A percentile compares a stretch with the other conserved stretches of the same genome.
Evolutionary conservation across 208 protist species (phyloP).

Genomic region (Leishmania aethiopica): DNA sequence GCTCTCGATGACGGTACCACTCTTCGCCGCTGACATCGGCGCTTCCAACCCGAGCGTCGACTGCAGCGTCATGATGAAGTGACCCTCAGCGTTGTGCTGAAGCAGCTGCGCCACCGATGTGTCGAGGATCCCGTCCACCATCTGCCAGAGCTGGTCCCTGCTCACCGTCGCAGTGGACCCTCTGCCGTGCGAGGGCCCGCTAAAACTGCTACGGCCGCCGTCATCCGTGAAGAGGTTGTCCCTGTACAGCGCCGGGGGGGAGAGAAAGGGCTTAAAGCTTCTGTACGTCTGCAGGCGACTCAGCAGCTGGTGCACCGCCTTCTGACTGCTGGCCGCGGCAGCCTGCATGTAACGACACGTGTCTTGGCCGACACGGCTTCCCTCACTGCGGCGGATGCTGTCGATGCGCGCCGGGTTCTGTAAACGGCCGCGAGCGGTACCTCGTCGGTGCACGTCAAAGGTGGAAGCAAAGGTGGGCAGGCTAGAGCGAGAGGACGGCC

Average conservation of each 20-base stretch:
- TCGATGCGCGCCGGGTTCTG: constrained; percentile 13
- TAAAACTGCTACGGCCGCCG: not conserved
- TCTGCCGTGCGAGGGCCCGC: not conserved
- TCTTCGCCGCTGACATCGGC: constrained; percentile 8
- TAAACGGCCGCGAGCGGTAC: constrained; percentile 8
- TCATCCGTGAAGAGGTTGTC: constrained; percentile 1
- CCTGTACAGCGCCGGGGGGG: constrained; percentile 23
- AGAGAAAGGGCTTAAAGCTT: constrained; percentile 64
- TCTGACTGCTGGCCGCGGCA: constrained; percentile 35
- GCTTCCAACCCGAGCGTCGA: constrained; percentile 23
- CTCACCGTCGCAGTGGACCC: constrained; percentile 6
- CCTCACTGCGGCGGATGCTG: constrained; percentile 32
- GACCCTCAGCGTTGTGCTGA: constrained; percentile 47
- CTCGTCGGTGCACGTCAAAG: constrained; percentile 4
- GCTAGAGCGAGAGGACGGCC: constrained; percentile 4
- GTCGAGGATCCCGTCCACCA: constrained; percentile 47
- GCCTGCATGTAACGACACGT: constrained; percentile 38
- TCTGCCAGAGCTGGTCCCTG: constrained; percentile 37
- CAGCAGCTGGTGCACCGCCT: constrained; percentile 47
- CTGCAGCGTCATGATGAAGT: constrained; percentile 46
- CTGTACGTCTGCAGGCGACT: constrained; percentile 61
- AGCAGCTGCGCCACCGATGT: constrained; percentile 35
- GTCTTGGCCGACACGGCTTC: constrained; percentile 27
- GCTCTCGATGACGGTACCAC: constrained; percentile 28
- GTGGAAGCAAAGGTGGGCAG: constrained; percentile 3